Percentiles rank a stretch among this genome's conserved stretches.
phyloP scores from a whole-genome alignment of 2,329 filamentous ascomycete genomes.

The Clarireedia paspali region DNA sequence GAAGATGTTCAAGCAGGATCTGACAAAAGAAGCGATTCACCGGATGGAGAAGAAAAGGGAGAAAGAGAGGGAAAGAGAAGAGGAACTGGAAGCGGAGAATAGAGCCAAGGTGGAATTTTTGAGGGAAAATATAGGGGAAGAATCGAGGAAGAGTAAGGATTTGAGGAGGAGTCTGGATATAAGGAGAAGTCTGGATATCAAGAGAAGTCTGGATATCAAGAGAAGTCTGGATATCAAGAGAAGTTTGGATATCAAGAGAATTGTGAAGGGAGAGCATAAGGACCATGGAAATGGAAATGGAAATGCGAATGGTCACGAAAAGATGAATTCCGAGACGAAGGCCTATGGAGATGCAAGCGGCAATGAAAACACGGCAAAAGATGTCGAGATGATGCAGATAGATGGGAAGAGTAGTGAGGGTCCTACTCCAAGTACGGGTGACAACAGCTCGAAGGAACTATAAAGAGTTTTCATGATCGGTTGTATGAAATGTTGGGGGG shows the following conservation, averaged over 20 bases:
- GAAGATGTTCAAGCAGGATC: constrained; percentile 65
- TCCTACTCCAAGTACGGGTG: too few relatives aligned
- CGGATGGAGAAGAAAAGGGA: constrained; percentile 31
- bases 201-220: neutral
- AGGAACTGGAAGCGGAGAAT: neutral
- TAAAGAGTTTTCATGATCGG: too few relatives aligned
- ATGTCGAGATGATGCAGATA: too few relatives aligned
- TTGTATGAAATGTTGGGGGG: too few relatives aligned
- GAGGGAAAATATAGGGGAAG: neutral
- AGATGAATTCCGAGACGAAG: too few relatives aligned
- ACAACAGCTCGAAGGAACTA: too few relatives aligned
- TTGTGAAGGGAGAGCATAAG: too few relatives aligned
- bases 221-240: neutral
- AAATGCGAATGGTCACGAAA: too few relatives aligned
- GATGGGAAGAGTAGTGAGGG: too few relatives aligned
- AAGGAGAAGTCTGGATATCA: neutral
- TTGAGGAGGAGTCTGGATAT: neutral
- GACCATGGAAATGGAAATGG: too few relatives aligned
- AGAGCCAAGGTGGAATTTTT: neutral
- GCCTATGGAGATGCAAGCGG: too few relatives aligned
- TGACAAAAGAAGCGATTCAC: constrained; percentile 58
- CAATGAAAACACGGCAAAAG: too few relatives aligned
- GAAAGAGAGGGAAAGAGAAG: constrained; percentile 8
- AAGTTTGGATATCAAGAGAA: neutral
- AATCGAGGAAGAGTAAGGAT: neutral